phyloP scores from a whole-genome alignment of 371 early-diverging fungal genomes.

The Neoconidiobolus thromboides region DNA sequence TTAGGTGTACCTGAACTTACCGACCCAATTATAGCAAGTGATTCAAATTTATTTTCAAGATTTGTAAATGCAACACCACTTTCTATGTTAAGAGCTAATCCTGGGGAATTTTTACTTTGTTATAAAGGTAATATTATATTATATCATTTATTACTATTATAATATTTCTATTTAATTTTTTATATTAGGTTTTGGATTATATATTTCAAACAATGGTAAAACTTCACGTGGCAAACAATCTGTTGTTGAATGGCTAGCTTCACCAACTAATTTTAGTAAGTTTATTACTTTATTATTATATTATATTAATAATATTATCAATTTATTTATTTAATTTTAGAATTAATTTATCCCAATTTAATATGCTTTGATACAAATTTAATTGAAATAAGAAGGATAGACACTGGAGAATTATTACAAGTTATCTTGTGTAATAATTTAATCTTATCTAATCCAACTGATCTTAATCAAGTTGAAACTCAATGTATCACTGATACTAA shows the following conservation, averaged over 20 bases:
- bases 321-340: slow-evolving; percentile 11
- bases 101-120: slow-evolving; percentile 66
- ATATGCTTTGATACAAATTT: slow-evolving; percentile 76
- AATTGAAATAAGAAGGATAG: slow-evolving; percentile 74
- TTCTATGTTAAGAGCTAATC: slow-evolving; percentile 53
- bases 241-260: slow-evolving; percentile 57
- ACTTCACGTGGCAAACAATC: slow-evolving; percentile 39
- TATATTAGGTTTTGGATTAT: slow-evolving; percentile 58
- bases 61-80: slow-evolving; percentile 50
- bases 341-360: slow-evolving; percentile 52
- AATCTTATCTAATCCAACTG: neutral
- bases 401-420: slow-evolving; percentile 45
- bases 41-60: slow-evolving; percentile 58
- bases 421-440: slow-evolving; percentile 37
- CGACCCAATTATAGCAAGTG: slow-evolving; percentile 22
- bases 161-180: neutral
- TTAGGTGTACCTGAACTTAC: slow-evolving; percentile 44
- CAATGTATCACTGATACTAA: too few species aligned
- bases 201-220: slow-evolving; percentile 66
- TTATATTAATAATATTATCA: neutral
- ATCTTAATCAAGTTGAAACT: too few species aligned
- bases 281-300: neutral
- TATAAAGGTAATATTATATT: slow-evolving; percentile 39
- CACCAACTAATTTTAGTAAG: slow-evolving; percentile 42
- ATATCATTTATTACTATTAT: neutral